These are phyloP conservation scores for Pseudonitzschia delicatissima DNA, from an alignment of 108 stramenopile species.

Conservation along the genomic window DNA sequence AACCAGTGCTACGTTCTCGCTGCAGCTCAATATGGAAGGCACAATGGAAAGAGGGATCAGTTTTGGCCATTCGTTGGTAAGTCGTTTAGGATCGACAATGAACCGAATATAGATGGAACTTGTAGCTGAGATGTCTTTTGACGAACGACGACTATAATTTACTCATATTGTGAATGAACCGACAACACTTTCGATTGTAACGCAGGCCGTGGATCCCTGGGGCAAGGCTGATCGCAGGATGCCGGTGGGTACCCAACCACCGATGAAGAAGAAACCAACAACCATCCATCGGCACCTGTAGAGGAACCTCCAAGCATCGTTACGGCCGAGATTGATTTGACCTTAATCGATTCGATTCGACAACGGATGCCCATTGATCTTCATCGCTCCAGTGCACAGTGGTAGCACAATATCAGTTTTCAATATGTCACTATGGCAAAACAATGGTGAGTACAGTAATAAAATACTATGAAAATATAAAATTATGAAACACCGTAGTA, in stretches of 20 bases:
- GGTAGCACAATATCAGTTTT: no score
- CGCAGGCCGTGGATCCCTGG: conserved; percentile 71
- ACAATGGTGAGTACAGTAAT: no score
- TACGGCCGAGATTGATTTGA: conserved; percentile 62
- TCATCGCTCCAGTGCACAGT: conserved; percentile 51
- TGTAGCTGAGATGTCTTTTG: no score
- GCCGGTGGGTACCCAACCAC: conserved; percentile 26
- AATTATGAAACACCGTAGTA: no score
- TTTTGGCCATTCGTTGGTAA: conserved; percentile 76
- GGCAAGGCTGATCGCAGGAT: conserved; percentile 45
- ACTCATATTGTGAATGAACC: neutral
- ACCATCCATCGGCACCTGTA: neutral
- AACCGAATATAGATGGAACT: no score
- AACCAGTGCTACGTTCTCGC: conserved; percentile 94
- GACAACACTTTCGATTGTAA: neutral
- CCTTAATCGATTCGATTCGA: conserved; percentile 47
- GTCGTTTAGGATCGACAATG: neutral
- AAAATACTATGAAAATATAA: no score
- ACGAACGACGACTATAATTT: no score
- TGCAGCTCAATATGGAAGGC: conserved; percentile 91
- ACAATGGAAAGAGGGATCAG: conserved; percentile 83
- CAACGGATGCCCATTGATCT: conserved; percentile 79
- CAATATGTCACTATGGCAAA: no score
- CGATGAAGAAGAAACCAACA: neutral
- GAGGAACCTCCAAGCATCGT: conserved; percentile 53